Percentiles rank a stretch among this genome's conserved stretches.
Conservation (phyloP, 1,284 basidiomycete genomes). For the Malassezia yamatoensis region DNA sequence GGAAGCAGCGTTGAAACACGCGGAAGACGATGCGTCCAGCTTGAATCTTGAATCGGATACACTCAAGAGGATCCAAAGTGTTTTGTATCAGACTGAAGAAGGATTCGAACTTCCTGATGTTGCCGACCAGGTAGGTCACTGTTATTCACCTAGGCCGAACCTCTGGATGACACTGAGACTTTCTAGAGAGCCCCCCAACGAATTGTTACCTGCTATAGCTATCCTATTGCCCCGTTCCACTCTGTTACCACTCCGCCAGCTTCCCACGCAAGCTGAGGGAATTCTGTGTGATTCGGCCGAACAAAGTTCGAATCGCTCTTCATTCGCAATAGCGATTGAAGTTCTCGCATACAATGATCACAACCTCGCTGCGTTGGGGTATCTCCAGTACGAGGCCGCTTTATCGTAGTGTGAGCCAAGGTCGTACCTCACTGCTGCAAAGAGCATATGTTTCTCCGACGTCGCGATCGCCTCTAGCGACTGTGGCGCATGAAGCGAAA, state of each 20-base stretch:
- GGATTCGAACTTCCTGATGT: constrained; percentile 46
- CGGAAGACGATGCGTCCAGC: constrained; percentile 13
- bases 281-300: not conserved
- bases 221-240: too few species aligned
- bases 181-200: not conserved
- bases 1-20: not conserved
- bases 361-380: constrained; percentile 5
- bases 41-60: constrained; percentile 55
- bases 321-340: too few species aligned
- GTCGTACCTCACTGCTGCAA: not conserved
- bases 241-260: too few species aligned
- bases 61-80: constrained; percentile 76
- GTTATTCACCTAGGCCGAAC: constrained; percentile 1
- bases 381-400: not conserved
- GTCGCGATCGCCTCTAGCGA: not conserved
- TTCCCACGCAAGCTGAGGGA: too few species aligned
- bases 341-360: constrained; percentile 3
- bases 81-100: constrained; percentile 79
- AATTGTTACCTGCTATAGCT: not conserved
- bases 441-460: constrained; percentile 6
- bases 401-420: not conserved
- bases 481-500: not conserved
- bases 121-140: constrained; percentile 6
- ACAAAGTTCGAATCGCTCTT: not conserved
- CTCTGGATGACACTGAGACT: constrained; percentile 14